Evolutionary conservation across 768 basidiomycete genomes (phyloP).

Genomic region (Boletus coccyginus): DNA sequence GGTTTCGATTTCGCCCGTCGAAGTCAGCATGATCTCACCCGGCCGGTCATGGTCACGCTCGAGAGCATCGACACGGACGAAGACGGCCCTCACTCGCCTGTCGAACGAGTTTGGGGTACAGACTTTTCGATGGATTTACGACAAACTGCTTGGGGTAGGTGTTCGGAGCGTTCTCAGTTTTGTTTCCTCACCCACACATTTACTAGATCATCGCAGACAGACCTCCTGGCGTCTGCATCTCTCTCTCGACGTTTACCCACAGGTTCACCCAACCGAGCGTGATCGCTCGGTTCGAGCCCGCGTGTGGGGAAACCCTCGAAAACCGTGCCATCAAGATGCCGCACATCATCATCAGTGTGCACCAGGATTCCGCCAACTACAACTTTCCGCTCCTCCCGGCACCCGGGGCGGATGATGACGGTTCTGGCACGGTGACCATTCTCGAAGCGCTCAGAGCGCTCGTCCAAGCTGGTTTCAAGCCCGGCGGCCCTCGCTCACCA

Average conservation of each 20-base stretch:
- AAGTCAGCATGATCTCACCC: slow-evolving; percentile 26
- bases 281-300: slow-evolving; percentile 25
- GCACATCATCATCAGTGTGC: slow-evolving; percentile 40
- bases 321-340: slow-evolving; percentile 17
- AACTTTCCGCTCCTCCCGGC: slow-evolving; percentile 40
- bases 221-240: slow-evolving; percentile 14
- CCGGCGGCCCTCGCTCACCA: slow-evolving; percentile 70
- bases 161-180: too few species aligned
- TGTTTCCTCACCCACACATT: background rate
- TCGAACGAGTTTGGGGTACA: slow-evolving; percentile 35
- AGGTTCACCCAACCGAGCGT: slow-evolving; percentile 16
- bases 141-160: slow-evolving; percentile 11
- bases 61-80: slow-evolving; percentile 26
- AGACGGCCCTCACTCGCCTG: slow-evolving; percentile 23
- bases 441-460: slow-evolving; percentile 74
- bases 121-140: slow-evolving; percentile 40
- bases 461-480: slow-evolving; percentile 65
- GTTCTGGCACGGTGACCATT: slow-evolving; percentile 71
- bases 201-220: slow-evolving; percentile 11
- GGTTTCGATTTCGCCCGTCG: slow-evolving; percentile 31
- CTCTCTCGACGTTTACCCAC: slow-evolving; percentile 21
- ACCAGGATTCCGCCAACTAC: slow-evolving; percentile 44
- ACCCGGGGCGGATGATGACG: slow-evolving; percentile 51
- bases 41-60: slow-evolving; percentile 33
- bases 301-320: background rate